Base-by-base conservation (phyloP, 441 rosid genomes). In the Jatropha multifida region DNA sequence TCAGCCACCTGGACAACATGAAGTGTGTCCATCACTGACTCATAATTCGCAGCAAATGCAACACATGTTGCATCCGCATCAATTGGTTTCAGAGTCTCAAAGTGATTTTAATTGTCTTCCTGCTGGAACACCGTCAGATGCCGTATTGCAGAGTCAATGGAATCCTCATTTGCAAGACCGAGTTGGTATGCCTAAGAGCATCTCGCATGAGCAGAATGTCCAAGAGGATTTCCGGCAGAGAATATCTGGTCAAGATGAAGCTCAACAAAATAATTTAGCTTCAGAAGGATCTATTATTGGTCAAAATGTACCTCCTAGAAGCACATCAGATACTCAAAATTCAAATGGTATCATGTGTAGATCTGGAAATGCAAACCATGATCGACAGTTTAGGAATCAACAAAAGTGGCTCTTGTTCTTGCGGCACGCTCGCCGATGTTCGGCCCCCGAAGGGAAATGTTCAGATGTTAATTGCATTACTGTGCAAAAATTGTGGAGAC, bases 391-490 rank as follows among this genome's bases (percentile, higher is more conserved):
- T 79, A 86, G 82, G 80, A 89, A 93, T 78, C 99, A 97, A 79
- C 89, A 83, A 80, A 92, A 82, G 75, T 97, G 99, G 98, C 93
- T 97, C 78, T 80, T 97, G 86, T 88, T 94, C 81, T 78, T 97
- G 84, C 87, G 92, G 75, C 99, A 97, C 88, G 97, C 99, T 60
- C 94, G 97, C 42, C 74, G 85, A 76, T 97, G 99, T 86, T 73
- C 89, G 78, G 93, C 95, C 42, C 97, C 98, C 23, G 95, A 91
- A 82, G 99, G 98, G 75, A 90, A 87, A 83, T 97, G 99, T 83
- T 90, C 76, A 0, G 98, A 89, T 12, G 75, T 56, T 68, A 80
- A 87, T 78, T 94, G 99, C 74, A 74, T 89, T 74, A 88, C 86
- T 66, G 97, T 82, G 63, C 97, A 92, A 78, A 84, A 84, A 75